Conservation (phyloP, 164 flowering plant genomes). For the Berberis vulgaris region DNA sequence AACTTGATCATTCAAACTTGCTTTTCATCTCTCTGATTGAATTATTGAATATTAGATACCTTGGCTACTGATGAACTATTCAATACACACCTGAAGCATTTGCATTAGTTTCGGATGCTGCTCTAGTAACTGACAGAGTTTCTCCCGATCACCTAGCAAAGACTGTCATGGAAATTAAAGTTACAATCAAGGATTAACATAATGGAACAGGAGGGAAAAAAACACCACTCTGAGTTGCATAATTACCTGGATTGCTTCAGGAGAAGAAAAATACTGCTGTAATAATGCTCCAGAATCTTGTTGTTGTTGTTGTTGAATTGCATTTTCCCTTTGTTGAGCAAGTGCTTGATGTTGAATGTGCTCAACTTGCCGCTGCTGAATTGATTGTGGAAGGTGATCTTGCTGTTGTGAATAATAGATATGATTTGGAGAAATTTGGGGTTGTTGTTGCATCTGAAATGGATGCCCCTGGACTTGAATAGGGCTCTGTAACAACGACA, state of each 20-base stretch:
- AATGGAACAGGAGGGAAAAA: not conserved
- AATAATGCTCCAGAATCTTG: constrained; percentile 59
- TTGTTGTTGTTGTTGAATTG: constrained; percentile 35
- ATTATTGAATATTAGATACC: not conserved
- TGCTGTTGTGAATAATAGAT: constrained; percentile 48
- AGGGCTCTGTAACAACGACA: constrained; percentile 40
- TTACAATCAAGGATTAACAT: not conserved
- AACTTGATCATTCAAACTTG: no score
- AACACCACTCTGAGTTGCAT: not conserved
- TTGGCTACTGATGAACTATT: not conserved
- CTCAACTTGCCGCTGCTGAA: constrained; percentile 21
- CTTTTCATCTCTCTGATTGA: not conserved
- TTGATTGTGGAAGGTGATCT: no score
- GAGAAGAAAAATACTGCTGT: constrained; percentile 72
- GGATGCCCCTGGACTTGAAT: constrained; percentile 50
- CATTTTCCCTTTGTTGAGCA: constrained; percentile 35
- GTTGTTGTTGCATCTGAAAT: constrained; percentile 58
- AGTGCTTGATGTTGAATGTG: constrained; percentile 29
- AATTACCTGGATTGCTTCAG: constrained; percentile 89
- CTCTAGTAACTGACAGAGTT: constrained; percentile 89
- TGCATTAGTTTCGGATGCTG: constrained; percentile 97
- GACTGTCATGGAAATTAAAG: constrained; percentile 41
- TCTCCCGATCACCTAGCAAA: constrained; percentile 79
- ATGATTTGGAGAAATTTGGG: constrained; percentile 48
- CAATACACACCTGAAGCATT: constrained; percentile 74